phyloP scores from a whole-genome alignment of 2,329 filamentous ascomycete genomes.

The Talaromyces sp. region DNA sequence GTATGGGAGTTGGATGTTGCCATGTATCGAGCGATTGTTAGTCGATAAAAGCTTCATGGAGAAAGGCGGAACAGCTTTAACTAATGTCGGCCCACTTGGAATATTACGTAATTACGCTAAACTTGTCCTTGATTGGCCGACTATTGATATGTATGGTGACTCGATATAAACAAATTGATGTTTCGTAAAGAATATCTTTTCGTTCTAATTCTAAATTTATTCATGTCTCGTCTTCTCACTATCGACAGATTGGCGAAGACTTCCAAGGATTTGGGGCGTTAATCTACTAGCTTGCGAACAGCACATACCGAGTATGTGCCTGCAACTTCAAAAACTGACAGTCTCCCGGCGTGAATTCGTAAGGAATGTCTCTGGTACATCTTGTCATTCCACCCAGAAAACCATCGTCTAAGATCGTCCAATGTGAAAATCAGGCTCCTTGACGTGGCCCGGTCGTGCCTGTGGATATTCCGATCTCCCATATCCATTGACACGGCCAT shows the following conservation, averaged over 20 bases:
- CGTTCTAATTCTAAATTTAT: background rate
- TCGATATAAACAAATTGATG: too few relatives aligned
- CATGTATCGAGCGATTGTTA: background rate
- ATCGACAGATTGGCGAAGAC: background rate
- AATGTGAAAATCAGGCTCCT: slow-evolving; percentile 22
- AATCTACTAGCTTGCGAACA: background rate
- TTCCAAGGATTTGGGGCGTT: background rate
- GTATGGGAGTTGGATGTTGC: background rate
- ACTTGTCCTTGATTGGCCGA: background rate
- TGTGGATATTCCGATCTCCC: slow-evolving; percentile 23
- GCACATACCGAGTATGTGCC: background rate
- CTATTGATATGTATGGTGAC: background rate
- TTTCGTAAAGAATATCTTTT: background rate
- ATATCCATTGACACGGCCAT: slow-evolving; percentile 52
- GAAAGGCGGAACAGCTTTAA: slow-evolving; percentile 3
- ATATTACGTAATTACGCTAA: background rate
- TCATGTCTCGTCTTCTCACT: background rate
- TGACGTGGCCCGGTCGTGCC: slow-evolving; percentile 31
- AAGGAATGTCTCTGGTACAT: background rate
- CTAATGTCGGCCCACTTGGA: slow-evolving; percentile 19
- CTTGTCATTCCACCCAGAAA: background rate
- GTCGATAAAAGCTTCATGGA: background rate
- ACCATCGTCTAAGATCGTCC: background rate
- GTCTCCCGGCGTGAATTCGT: background rate
- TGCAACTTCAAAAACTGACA: background rate